phyloP scores from a whole-genome alignment of 495 filamentous ascomycete genomes.

The Viridothelium virens region DNA sequence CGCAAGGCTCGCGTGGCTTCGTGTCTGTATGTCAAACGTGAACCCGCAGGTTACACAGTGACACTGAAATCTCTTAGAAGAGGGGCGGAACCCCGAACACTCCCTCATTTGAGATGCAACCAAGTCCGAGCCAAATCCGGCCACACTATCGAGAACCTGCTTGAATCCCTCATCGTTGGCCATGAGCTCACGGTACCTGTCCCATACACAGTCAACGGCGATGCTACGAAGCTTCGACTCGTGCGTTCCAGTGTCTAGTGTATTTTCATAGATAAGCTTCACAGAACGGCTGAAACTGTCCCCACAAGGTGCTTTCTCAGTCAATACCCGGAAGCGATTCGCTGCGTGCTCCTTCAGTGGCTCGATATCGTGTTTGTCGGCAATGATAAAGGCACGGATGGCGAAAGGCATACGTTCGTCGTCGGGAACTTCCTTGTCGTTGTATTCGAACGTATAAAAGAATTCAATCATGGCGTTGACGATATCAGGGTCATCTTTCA shows the following conservation, averaged over 20 bases:
- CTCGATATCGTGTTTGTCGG: constrained; percentile 15
- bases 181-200: background rate
- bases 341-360: constrained; percentile 11
- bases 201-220: background rate
- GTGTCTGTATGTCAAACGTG: too few species aligned
- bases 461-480: constrained; percentile 13
- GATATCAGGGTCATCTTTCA: constrained; percentile 5
- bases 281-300: background rate
- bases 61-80: too few species aligned
- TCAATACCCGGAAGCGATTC: background rate
- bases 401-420: constrained; percentile 4
- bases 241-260: background rate
- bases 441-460: constrained; percentile 14
- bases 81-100: background rate
- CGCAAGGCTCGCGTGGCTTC: too few species aligned
- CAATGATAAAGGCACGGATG: constrained; percentile 10
- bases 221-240: background rate
- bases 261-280: background rate
- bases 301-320: background rate
- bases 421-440: constrained; percentile 1
- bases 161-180: background rate
- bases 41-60: too few species aligned
- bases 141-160: background rate
- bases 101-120: background rate
- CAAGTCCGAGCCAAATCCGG: background rate